These are phyloP conservation scores for Penicillium pulvis DNA, from an alignment of 495 filamentous ascomycete species.

Conservation along the genomic window DNA sequence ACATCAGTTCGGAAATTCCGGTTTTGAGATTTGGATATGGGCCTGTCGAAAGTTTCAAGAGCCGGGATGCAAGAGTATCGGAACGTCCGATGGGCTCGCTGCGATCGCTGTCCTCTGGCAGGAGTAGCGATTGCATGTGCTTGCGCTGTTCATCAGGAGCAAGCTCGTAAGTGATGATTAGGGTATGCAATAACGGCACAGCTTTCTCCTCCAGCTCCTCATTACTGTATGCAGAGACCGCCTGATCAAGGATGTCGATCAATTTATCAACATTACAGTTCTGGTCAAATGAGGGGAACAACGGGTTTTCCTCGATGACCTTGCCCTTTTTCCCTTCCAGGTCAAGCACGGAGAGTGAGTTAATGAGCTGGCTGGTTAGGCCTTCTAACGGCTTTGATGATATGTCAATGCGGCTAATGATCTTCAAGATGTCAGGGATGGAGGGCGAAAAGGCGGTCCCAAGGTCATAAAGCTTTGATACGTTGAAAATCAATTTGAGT, in stretches of 20 bases:
- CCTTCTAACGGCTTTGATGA: conserved; percentile 60
- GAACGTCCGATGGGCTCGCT: conserved; percentile 74
- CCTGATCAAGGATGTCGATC: conserved; percentile 70
- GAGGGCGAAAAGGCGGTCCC: conserved; percentile 62
- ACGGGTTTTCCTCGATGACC: conserved; percentile 39
- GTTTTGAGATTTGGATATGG: conserved; percentile 71
- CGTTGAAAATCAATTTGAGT: conserved; percentile 86
- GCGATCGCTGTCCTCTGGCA: conserved; percentile 82
- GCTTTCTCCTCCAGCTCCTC: conserved; percentile 67
- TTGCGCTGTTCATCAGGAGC: conserved; percentile 64
- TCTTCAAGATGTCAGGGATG: conserved; percentile 70
- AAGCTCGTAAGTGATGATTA: conserved; percentile 70
- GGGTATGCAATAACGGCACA: conserved; percentile 69
- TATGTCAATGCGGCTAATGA: conserved; percentile 62
- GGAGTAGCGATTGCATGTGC: conserved; percentile 65
- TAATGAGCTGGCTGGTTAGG: conserved; percentile 67
- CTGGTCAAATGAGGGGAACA: conserved; percentile 69
- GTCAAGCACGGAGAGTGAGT: conserved; percentile 78
- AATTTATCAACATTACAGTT: conserved; percentile 67
- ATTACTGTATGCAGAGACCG: conserved; percentile 60
- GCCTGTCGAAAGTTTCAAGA: conserved; percentile 79
- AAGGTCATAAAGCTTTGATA: conserved; percentile 69
- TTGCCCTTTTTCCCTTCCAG: conserved; percentile 54
- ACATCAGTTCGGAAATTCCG: conserved; percentile 77
- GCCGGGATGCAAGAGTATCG: conserved; percentile 70